Base-by-base conservation (phyloP, 1,284 basidiomycete genomes). In the Ceratobasidium sp. region DNA sequence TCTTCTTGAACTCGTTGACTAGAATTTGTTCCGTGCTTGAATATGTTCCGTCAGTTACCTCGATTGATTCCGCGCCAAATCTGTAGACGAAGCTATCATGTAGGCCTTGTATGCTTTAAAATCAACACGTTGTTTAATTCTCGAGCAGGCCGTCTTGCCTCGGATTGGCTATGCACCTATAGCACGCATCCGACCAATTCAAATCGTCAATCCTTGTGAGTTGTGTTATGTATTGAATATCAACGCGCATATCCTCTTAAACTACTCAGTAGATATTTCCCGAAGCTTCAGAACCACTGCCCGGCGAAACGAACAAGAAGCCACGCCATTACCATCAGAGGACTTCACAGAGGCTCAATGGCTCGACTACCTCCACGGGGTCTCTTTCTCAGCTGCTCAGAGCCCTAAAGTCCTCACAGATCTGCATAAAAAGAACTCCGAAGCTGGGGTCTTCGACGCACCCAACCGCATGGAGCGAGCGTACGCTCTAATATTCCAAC, bases 401-500 rank as follows among this genome's bases (percentile, higher is more conserved):
- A 67, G 64, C n/a, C 64, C 49, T 5, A 67, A 55, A 32, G 26
- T 67, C 4, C 64, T 67, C 21, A 32, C 35, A 3, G 64, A 67
- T 14, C 35, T 67, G 18, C 9, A 67, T 26, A n/a, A 13, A 21
- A 44, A 67, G 26, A 54, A 67, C 32, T 52, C 64, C 14, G 30
- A 67, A 4, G 50, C 64, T 5, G 64, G 64, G 26, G 28, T 67
- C 16, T 67, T 67, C 23, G 64, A 67, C 38, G 64, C 64, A 14
- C 35, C 64, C 3, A 67, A 67, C 38, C 50, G 64, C 5, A 67
- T 67, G 52, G 64, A 67, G 55, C 64, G 64, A 32, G 64, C 64
- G 55, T 67, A 67, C 46, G 64, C 64, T 28, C 64, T 67, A 21
- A 55, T 67, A 32, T 67, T 67, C 30, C 64, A 67, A 23, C 49